Percentiles rank a stretch among this genome's conserved stretches.
Conservation (phyloP, 1,139 yeast species). For the Meyerozyma carpophila region DNA sequence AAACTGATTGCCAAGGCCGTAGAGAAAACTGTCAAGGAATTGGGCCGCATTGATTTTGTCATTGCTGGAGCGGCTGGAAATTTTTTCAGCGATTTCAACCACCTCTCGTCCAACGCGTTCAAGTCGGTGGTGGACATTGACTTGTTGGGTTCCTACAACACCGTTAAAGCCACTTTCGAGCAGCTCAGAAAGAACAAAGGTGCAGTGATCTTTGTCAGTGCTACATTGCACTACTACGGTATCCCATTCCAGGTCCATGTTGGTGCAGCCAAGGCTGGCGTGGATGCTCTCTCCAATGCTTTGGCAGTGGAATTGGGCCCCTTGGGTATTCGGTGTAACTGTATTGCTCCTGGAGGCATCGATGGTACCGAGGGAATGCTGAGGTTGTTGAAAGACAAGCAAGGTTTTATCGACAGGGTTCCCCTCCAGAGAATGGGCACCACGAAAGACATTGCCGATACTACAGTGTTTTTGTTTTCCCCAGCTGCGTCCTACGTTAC, state of each 20-base stretch:
- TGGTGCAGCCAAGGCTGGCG: constrained; percentile 16
- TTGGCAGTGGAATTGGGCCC: constrained; percentile 15
- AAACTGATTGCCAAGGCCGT: constrained; percentile 16
- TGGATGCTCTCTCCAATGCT: constrained; percentile 13
- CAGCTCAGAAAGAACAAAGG: constrained; percentile 21
- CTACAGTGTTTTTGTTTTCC: constrained; percentile 13
- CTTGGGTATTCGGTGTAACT: constrained; percentile 12
- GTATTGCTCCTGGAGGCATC: constrained; percentile 14
- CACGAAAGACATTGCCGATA: constrained; percentile 12
- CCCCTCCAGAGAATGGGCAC: constrained; percentile 12
- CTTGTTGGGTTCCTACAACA: constrained; percentile 13
- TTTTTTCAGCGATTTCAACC: constrained; percentile 22
- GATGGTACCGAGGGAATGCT: constrained; percentile 13
- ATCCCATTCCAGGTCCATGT: constrained; percentile 15
- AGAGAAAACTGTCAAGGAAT: constrained; percentile 16
- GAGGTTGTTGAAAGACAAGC: constrained; percentile 7
- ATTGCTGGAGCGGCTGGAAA: constrained; percentile 28
- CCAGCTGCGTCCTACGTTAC: constrained; percentile 12
- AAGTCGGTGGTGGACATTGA: constrained; percentile 18
- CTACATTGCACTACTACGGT: constrained; percentile 15
- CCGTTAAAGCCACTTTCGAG: constrained; percentile 17
- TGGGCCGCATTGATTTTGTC: constrained; percentile 23
- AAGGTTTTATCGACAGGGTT: constrained; percentile 1
- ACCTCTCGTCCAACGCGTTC: constrained; percentile 22
- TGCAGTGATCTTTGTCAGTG: constrained; percentile 18